Evolutionary conservation across 192 early-diverging fungal species (phyloP).

Genomic region (Kappamyces sp.): DNA sequence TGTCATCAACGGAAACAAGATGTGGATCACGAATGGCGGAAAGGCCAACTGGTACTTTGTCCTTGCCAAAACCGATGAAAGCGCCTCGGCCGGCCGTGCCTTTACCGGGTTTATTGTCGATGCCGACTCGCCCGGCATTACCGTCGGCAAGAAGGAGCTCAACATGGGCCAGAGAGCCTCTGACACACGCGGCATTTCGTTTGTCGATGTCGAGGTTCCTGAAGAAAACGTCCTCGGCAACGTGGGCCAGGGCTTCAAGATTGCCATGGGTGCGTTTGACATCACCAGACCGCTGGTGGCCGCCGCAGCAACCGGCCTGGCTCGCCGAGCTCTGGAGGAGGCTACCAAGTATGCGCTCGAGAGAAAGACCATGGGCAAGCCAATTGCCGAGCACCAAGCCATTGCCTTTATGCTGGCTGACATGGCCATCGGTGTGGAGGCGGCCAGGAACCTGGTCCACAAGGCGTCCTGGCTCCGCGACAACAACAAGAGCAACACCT

Average conservation of each 20-base stretch:
- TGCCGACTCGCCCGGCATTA: slow-evolving; percentile 80
- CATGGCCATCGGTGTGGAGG: slow-evolving; percentile 92
- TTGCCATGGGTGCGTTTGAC: slow-evolving; percentile 96
- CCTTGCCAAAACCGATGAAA: slow-evolving; percentile 80
- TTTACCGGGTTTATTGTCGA: slow-evolving; percentile 97
- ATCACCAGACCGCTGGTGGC: slow-evolving; percentile 88
- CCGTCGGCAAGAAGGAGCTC: slow-evolving; percentile 89
- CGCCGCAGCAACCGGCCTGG: slow-evolving; percentile 81
- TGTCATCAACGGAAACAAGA: slow-evolving; percentile 86
- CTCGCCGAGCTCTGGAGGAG: slow-evolving; percentile 88
- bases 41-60: slow-evolving; percentile 98
- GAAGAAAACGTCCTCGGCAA: slow-evolving; percentile 73
- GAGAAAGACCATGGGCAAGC: slow-evolving; percentile 93
- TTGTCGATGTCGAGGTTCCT: slow-evolving; percentile 82
- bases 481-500: slow-evolving; percentile 81
- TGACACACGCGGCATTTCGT: slow-evolving; percentile 85
- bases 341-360: slow-evolving; percentile 81
- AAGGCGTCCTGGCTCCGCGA: slow-evolving; percentile 79
- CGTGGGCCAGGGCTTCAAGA: slow-evolving; percentile 90
- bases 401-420: slow-evolving; percentile 93
- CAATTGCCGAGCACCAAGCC: slow-evolving; percentile 81
- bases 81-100: slow-evolving; percentile 65
- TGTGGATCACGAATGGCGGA: slow-evolving; percentile 98
- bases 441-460: slow-evolving; percentile 82
- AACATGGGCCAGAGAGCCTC: slow-evolving; percentile 95